A percentile compares a stretch with the other conserved stretches of the same genome.
Conservation (phyloP, 805 yeast genomes). For the Candida manassasensis region DNA sequence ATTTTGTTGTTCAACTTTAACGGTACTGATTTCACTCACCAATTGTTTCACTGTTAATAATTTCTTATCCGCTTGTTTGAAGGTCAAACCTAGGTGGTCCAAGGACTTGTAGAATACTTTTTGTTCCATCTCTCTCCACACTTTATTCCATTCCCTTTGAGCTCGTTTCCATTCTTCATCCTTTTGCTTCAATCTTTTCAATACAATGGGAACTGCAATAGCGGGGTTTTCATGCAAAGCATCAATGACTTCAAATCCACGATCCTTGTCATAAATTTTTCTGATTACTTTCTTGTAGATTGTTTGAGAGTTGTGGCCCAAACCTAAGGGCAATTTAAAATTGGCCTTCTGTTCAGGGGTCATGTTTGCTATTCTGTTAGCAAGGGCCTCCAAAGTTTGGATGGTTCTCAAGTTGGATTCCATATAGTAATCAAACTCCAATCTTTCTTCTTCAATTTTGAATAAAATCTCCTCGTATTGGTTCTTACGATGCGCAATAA, state of each 20-base stretch:
- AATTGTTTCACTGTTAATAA: conserved; percentile 83
- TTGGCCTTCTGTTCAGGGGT: conserved; percentile 78
- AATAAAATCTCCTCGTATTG: conserved; percentile 95
- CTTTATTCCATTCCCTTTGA: conserved; percentile 97
- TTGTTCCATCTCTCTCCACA: conserved; percentile 98
- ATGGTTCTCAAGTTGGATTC: conserved; percentile 93
- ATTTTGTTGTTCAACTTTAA: conserved; percentile 85
- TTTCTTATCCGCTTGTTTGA: conserved; percentile 95
- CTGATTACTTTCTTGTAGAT: conserved; percentile 91
- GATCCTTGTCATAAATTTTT: conserved; percentile 88
- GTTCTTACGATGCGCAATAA: conserved; percentile 96
- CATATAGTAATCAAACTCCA: conserved; percentile 93
- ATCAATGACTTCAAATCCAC: conserved; percentile 94
- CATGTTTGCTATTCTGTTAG: conserved; percentile 91
- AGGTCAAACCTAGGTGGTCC: conserved; percentile 93
- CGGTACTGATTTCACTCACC: conserved; percentile 86
- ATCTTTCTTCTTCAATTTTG: conserved; percentile 95
- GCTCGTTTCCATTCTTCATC: conserved; percentile 99
- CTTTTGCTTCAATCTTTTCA: conserved; percentile 90
- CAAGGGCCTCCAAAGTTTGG: conserved; percentile 92
- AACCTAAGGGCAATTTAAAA: conserved; percentile 86
- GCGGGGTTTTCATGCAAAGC: conserved; percentile 95
- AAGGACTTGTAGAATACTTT: conserved; percentile 89
- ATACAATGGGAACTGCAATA: conserved; percentile 88
- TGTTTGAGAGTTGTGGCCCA: conserved; percentile 87